A percentile compares a stretch with the other conserved stretches of the same genome.
Evolutionary conservation across 2,329 filamentous ascomycete genomes (phyloP).

Genomic region (Penicillium janthinellum): DNA sequence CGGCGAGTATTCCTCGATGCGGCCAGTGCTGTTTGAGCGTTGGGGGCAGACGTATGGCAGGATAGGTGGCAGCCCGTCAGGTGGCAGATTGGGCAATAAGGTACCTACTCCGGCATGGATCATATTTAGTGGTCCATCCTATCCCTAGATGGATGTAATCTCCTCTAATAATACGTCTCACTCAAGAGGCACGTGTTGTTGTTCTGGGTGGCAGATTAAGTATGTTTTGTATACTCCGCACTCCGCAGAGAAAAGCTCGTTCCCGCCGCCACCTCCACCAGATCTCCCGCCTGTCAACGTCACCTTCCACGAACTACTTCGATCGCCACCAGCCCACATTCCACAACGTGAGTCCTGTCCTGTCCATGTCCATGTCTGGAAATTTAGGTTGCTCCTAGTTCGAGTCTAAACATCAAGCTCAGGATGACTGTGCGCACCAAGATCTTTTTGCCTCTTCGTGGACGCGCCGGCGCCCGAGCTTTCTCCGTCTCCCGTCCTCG

Average conservation of each 20-base stretch:
- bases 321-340: constrained; percentile 15
- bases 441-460: constrained; percentile 24
- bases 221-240: background rate
- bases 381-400: background rate
- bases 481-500: constrained; percentile 44
- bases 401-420: background rate
- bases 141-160: too few relatives aligned
- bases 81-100: too few relatives aligned
- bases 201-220: background rate
- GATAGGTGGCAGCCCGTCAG: too few relatives aligned
- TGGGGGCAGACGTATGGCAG: background rate
- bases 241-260: constrained; percentile 1
- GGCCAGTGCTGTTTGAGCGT: background rate
- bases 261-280: constrained; percentile 23
- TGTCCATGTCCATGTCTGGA: background rate
- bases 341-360: background rate
- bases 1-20: background rate
- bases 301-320: constrained; percentile 18
- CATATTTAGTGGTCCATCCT: too few relatives aligned
- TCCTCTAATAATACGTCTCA: too few relatives aligned
- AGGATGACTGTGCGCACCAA: constrained; percentile 21
- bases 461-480: constrained; percentile 28
- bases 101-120: background rate
- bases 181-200: background rate
- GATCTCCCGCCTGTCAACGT: constrained; percentile 23